phyloP scores from a whole-genome alignment of 192 early-diverging fungal genomes.

The Dimargaris cristalligena region DNA sequence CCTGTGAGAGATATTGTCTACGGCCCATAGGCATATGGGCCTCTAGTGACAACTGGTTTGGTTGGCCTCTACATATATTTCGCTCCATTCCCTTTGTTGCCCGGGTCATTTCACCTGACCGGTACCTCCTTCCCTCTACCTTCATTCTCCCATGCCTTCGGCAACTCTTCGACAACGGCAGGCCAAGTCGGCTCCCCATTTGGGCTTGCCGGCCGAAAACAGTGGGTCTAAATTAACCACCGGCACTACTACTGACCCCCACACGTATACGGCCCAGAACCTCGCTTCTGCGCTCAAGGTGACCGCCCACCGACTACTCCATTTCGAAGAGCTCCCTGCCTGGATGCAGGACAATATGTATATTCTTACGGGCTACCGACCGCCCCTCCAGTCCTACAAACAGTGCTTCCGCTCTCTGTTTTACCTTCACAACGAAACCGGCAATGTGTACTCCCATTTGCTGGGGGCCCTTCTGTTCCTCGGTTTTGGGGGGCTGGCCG shows the following conservation, averaged over 20 bases:
- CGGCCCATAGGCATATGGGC: too few species aligned
- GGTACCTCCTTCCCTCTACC: too few species aligned
- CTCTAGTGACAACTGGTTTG: too few species aligned
- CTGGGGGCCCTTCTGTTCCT: slow-evolving; percentile 48
- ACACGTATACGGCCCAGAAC: slow-evolving; percentile 5
- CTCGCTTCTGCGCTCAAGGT: too few species aligned
- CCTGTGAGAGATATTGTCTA: too few species aligned
- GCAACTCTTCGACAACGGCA: background rate
- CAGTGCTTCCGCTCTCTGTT: slow-evolving; percentile 57
- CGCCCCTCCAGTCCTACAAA: slow-evolving; percentile 50
- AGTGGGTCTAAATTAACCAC: background rate
- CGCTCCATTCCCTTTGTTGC: too few species aligned
- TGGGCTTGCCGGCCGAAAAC: background rate
- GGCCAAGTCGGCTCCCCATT: background rate
- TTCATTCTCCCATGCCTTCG: background rate
- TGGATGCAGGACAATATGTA: slow-evolving; percentile 75
- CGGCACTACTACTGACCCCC: background rate
- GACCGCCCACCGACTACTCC: slow-evolving; percentile 19
- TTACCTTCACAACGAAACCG: slow-evolving; percentile 86
- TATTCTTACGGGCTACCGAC: slow-evolving; percentile 68
- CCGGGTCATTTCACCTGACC: too few species aligned
- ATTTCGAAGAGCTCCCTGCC: slow-evolving; percentile 36
- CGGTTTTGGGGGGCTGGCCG: slow-evolving; percentile 25
- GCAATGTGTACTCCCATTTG: slow-evolving; percentile 80
- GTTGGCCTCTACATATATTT: too few species aligned